A percentile compares a stretch with the other conserved stretches of the same genome.
Conservation (phyloP, 2,329 filamentous ascomycete genomes). For the Karstenula rhodostoma region DNA sequence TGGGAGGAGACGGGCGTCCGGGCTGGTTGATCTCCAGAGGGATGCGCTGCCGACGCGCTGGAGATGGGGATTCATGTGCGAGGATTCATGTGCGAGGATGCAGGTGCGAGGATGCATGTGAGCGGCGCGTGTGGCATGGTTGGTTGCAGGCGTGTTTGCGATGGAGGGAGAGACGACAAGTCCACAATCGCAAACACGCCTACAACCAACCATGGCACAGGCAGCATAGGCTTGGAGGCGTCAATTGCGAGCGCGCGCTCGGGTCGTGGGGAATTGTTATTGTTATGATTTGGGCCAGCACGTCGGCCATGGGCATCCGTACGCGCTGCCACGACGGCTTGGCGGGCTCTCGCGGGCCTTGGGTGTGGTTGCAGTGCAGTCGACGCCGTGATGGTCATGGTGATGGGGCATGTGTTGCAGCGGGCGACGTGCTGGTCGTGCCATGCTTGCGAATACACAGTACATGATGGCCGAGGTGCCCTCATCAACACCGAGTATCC, state of each 20-base stretch:
- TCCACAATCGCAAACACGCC: too few species aligned
- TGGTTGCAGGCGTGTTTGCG: slow-evolving; percentile 15
- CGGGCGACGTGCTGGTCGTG: background rate
- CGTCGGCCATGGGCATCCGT: background rate
- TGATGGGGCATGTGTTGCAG: slow-evolving; percentile 1
- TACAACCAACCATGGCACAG: too few species aligned
- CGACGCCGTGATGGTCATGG: background rate
- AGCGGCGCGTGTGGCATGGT: slow-evolving; percentile 16
- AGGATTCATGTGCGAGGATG: background rate
- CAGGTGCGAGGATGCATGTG: slow-evolving; percentile 9
- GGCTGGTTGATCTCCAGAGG: slow-evolving; percentile 11
- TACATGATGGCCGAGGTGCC: background rate
- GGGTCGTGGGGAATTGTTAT: background rate
- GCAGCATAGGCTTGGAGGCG: background rate
- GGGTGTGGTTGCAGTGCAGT: slow-evolving; percentile 10
- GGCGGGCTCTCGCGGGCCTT: background rate
- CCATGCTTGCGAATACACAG: background rate
- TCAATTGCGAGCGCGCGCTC: background rate
- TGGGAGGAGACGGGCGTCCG: background rate
- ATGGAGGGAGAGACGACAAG: slow-evolving; percentile 20
- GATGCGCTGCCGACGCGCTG: slow-evolving; percentile 2
- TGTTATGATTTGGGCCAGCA: too few species aligned
- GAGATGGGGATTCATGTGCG: slow-evolving; percentile 4
- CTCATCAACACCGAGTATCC: background rate
- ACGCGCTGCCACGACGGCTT: slow-evolving; percentile 2